Base-by-base conservation (phyloP, 306 rosid species). In the Trichosanthes cucumerina region DNA sequence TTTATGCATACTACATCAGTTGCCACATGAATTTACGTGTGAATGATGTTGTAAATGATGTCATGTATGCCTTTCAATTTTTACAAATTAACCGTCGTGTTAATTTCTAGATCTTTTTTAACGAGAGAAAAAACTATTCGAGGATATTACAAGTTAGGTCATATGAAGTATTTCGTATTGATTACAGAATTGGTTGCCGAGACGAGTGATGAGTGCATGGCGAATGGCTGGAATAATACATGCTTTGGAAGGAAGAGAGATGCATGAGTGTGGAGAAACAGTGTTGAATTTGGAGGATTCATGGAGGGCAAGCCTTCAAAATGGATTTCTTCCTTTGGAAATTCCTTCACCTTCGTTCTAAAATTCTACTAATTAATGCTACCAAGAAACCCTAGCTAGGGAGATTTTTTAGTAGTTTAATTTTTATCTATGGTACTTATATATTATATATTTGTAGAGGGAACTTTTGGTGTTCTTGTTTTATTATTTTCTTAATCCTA, bases 131-230 rank as follows among this genome's bases (percentile, higher is more conserved):
- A 28, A 28, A 28, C 33, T 28, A 1, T 28, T 2, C 33, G 2
- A 28, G 33, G 33, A 28, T 28, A 28, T 28, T 28, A 28, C 33
- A 28, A 28, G 33, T 1, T 28, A 28, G 33, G 33, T 28, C 2
- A 28, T 43, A 43, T 3, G 14, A 46, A 12, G 1, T 14, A 11
- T 23, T 26, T 26, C 3, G 5, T 38, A 36, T 66, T 43, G 38
- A 2, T 13, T 13, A 44, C 49, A 86, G 89, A 86, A 86, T 33
- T 93, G 97, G 98, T 68, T 94, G 24, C 93, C 97, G 77, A 94
- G 98, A 79, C 86, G 90, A 65, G 94, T 87, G 53, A 92, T 92
- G 93, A 94, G 96, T 70, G 97, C 91, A 0, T 89, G 92, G 90
- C 92, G 98, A 9, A 69, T 92, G 11, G 98, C 96, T 0, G 97